These are phyloP conservation scores for Fusarium nelsonii DNA, from an alignment of 2,329 filamentous ascomycete species.

Conservation along the genomic window DNA sequence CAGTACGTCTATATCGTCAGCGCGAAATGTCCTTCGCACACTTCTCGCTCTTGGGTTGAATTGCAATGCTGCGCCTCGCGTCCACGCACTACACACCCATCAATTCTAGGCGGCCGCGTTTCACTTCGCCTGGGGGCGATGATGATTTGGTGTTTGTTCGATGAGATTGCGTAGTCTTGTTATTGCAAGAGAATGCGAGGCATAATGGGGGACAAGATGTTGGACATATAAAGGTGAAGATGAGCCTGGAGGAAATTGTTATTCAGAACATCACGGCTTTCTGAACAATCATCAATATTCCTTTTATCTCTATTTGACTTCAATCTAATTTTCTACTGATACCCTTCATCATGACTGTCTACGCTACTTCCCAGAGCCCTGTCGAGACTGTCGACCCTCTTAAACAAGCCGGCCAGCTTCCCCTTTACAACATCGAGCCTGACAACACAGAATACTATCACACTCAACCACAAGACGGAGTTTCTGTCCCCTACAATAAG, in stretches of 20 bases:
- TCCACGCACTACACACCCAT: conserved; percentile 28
- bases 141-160: neutral
- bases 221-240: conserved; percentile 36
- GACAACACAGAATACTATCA: conserved; percentile 17
- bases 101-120: conserved; percentile 22
- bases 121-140: neutral
- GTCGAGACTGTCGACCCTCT: conserved; percentile 39
- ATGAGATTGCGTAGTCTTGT: conserved; percentile 25
- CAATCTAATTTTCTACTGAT: neutral
- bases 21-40: too few species aligned
- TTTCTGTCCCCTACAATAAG: conserved; percentile 39
- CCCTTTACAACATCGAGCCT: conserved; percentile 34
- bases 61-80: conserved; percentile 1
- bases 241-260: neutral
- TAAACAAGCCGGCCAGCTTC: conserved; percentile 43
- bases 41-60: neutral
- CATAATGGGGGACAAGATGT: neutral
- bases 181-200: conserved; percentile 32
- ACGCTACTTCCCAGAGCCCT: conserved; percentile 30
- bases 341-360: conserved; percentile 28
- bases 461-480: conserved; percentile 14
- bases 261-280: neutral
- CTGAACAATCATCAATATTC: neutral
- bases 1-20: neutral
- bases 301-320: neutral